A percentile compares a stretch with the other conserved stretches of the same genome.
Evolutionary conservation across 139 green algal genomes (phyloP).

Genomic region (Ettlia oleoabundans): DNA sequence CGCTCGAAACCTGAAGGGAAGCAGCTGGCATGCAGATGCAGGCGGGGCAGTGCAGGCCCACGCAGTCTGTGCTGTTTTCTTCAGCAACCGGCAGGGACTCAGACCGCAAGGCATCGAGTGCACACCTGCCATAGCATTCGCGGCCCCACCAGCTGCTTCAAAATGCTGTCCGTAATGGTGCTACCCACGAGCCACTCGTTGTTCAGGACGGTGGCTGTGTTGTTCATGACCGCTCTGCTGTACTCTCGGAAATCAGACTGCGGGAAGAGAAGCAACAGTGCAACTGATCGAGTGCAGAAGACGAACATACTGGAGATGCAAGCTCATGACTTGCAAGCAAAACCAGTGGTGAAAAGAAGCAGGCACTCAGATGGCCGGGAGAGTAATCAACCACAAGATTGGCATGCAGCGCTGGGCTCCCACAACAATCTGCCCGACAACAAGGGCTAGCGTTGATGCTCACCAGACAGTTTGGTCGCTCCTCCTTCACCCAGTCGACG

Average conservation of each 20-base stretch:
- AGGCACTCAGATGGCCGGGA: too few relatives aligned
- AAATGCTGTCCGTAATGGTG: neutral
- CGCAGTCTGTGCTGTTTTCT: too few relatives aligned
- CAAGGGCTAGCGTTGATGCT: neutral
- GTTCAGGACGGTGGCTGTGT: neutral
- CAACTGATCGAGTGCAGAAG: neutral
- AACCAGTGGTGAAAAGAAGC: too few relatives aligned
- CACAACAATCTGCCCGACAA: neutral
- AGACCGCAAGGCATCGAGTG: neutral
- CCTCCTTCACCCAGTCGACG: neutral
- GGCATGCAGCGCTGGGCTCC: too few relatives aligned
- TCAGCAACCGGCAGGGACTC: neutral
- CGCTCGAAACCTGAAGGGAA: too few relatives aligned
- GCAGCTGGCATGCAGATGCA: too few relatives aligned
- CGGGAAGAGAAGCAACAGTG: neutral
- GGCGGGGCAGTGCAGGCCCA: neutral
- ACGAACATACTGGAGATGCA: too few relatives aligned
- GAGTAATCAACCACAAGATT: neutral
- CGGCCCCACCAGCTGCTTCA: neutral
- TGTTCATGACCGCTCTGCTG: neutral
- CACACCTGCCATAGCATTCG: constrained; percentile 20
- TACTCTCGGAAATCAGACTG: neutral
- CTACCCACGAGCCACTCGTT: neutral
- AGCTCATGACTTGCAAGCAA: too few relatives aligned
- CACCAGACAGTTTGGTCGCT: neutral